Evolutionary conservation across 2,329 filamentous ascomycete species (phyloP), one percentile per base, ranked within the genome.

Genomic region (Verticillium zaregamsianum): DNA sequence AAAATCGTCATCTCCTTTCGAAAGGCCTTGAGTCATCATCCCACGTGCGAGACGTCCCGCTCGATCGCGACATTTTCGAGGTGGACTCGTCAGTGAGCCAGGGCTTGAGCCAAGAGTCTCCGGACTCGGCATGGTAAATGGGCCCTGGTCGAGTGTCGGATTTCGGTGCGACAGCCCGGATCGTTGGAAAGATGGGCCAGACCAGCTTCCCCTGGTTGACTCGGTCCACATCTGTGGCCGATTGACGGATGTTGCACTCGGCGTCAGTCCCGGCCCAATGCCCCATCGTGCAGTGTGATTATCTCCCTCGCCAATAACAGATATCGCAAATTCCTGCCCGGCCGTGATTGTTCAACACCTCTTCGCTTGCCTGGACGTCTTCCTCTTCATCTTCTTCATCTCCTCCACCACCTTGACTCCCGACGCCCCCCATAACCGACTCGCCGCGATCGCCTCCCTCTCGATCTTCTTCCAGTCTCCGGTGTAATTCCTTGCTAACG

Each of bases 401-500:
- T 39, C 39, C 28, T 20, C 33, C 20, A 56, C 55, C 15, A 33
- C 55, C 23, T 56, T 56, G 55, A n/a, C 12, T n/a, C 55, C 33
- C 3, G 33, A n/a, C 1, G 37, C 2, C 0, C 20, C 45, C 45
- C n/a, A 49, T 23, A 49, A 12, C 12, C 45, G 45, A 49, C 45
- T 49, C 2, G 33, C 45, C 7, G 35, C 49, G 2, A 59, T 56
- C 33, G 60, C 45, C 17, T 59, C 62, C 32, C 25, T 61, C n/a
- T 32, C 28, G 9, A 39, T 55, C 56, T 55, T 59, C 23, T 39
- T 31, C 4, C 61, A 59, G 31, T 52, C 49, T 14, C 35, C 15
- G 59, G 59, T 59, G 28, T 57, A 57, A 37, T 28, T 52, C 23
- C 45, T 32, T 28, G 62, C 62, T 17, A 40, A 37, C 14, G 62